Evolutionary conservation across 768 basidiomycete genomes (phyloP).

Genomic region (Ramaria sp.): DNA sequence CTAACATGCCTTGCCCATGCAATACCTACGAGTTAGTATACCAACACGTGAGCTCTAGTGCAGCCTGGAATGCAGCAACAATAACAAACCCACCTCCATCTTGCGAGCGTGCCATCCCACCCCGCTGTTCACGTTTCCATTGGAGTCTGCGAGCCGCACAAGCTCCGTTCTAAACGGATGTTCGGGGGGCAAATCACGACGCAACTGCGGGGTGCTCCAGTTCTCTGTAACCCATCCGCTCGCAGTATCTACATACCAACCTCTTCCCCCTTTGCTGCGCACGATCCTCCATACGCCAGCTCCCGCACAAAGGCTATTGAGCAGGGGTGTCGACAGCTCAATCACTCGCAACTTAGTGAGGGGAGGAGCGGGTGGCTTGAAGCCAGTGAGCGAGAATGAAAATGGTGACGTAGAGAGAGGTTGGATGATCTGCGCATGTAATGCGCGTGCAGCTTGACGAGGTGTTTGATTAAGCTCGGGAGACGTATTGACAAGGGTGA

Average conservation of each 20-base stretch:
- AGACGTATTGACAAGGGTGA: constrained; percentile 69
- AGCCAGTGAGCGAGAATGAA: constrained; percentile 39
- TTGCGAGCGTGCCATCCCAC: constrained; percentile 95
- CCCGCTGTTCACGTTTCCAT: constrained; percentile 83
- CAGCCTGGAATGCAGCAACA: neutral
- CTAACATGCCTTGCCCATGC: constrained; percentile 83
- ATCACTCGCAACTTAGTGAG: constrained; percentile 77
- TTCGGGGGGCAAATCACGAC: constrained; percentile 42
- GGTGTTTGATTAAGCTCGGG: constrained; percentile 57
- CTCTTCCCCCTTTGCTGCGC: constrained; percentile 85
- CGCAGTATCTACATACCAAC: constrained; percentile 90
- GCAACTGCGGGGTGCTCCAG: constrained; percentile 33
- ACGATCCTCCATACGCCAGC: constrained; percentile 82
- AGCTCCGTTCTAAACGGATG: constrained; percentile 68
- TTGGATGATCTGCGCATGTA: constrained; percentile 70
- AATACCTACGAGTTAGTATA: constrained; percentile 41
- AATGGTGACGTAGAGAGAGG: constrained; percentile 76
- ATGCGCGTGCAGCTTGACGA: constrained; percentile 59
- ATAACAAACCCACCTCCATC: constrained; percentile 72
- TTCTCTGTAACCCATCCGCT: constrained; percentile 63
- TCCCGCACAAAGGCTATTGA: constrained; percentile 65
- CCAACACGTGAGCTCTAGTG: constrained; percentile 5
- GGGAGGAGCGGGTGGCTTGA: constrained; percentile 25
- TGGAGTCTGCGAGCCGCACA: constrained; percentile 61
- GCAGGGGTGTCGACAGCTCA: constrained; percentile 65